phyloP scores from a whole-genome alignment of 148 eudicot species.

The Rhododendron ovatum region DNA sequence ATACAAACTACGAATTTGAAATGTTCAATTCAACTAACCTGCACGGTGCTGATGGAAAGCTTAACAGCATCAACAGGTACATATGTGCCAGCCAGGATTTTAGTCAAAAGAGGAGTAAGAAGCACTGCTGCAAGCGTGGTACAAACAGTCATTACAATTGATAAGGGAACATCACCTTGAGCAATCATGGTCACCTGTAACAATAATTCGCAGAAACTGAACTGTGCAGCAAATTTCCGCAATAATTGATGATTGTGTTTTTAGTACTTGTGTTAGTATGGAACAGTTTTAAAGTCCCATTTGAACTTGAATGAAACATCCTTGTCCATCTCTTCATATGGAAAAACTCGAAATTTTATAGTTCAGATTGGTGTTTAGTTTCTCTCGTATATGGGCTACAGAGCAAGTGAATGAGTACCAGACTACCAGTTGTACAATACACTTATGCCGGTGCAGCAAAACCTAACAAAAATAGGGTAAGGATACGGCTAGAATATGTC shows the following conservation, averaged over 20 bases:
- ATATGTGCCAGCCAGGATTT: constrained; percentile 56
- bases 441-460: background rate
- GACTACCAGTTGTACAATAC: background rate
- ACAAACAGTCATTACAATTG: constrained; percentile 65
- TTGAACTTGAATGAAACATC: background rate
- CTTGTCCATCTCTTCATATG: background rate
- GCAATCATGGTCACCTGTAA: constrained; percentile 69
- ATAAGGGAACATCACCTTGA: constrained; percentile 64
- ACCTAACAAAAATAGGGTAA: background rate
- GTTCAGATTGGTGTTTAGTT: background rate
- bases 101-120: constrained; percentile 55
- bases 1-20: background rate
- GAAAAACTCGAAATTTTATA: background rate
- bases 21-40: constrained; percentile 31
- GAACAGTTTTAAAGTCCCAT: background rate
- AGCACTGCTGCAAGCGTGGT: constrained; percentile 68
- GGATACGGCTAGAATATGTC: background rate
- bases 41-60: constrained; percentile 67
- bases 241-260: background rate
- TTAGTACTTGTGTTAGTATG: background rate
- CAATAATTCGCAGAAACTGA: constrained; percentile 25
- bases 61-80: constrained; percentile 60
- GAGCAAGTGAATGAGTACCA: background rate
- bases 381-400: background rate
- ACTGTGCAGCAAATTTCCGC: constrained; percentile 15